Base-by-base conservation (phyloP, 2,329 filamentous ascomycete species). In the Herpomyces periplanetae region DNA sequence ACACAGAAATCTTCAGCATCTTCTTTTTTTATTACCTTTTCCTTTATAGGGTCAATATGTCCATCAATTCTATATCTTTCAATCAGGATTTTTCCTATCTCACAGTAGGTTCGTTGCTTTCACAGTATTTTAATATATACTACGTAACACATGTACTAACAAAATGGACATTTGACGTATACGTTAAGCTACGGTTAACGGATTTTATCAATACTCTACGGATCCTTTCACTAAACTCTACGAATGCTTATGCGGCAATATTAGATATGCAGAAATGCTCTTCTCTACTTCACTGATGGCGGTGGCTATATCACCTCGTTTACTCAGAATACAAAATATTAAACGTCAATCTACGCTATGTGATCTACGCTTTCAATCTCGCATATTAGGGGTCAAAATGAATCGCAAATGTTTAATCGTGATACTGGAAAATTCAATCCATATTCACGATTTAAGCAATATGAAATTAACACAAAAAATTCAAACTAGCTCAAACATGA, bases 11-110 rank as follows among this genome's bases (percentile, higher is more conserved):
- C n/a, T n/a, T n/a, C n/a, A n/a, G n/a, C n/a, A n/a, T n/a, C n/a
- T n/a, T n/a, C n/a, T n/a, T n/a, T n/a, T n/a, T n/a, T n/a, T n/a
- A n/a, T n/a, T n/a, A n/a, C n/a, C n/a, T n/a, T n/a, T n/a, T n/a
- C n/a, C n/a, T n/a, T n/a, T n/a, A n/a, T n/a, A n/a, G n/a, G n/a
- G 24, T 24, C 26, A 49, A 35, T 24, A 68, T 68, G 59, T 43
- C 58, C 18, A 69, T 91, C 46, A 96, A 96, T 42, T 96, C 85
- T 43, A 69, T 96, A 32, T 88, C 75, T 16, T 96, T 91, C 43
- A 96, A 96, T 42, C 80, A 96, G 47, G 80, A 96, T 47, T 71
- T 87, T 45, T 85, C 66, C 50, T 75, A 75, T 40, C 51, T 96
- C 27, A 75, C 75, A 44, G 73, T 96, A 30, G 75, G 69, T 71